A percentile compares a stretch with the other conserved stretches of the same genome.
These are phyloP conservation scores for Lasiosphaeria ovina DNA, from an alignment of 495 filamentous ascomycete species.

Conservation along the genomic window DNA sequence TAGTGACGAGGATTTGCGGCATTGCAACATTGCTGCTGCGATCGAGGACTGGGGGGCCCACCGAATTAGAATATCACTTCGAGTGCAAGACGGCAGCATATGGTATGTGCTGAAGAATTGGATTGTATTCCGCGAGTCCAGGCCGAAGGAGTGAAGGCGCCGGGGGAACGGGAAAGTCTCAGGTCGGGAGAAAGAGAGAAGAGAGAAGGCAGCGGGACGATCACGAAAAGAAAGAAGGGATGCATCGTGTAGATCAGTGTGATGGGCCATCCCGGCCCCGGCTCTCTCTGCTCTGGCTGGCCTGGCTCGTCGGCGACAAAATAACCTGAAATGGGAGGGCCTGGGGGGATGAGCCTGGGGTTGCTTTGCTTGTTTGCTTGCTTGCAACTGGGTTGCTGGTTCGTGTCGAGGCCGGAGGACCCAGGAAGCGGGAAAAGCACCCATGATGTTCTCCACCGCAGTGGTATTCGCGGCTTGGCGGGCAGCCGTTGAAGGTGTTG, in stretches of 20 bases:
- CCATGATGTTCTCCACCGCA: neutral
- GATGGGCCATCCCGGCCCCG: no score
- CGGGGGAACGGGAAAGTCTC: neutral
- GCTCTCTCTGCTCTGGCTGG: no score
- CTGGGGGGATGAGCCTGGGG: neutral
- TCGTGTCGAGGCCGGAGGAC: neutral
- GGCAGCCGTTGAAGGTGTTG: conserved; percentile 9
- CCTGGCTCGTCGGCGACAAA: neutral
- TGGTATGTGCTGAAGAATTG: neutral
- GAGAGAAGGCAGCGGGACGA: neutral
- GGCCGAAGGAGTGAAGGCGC: neutral
- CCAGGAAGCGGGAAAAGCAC: neutral
- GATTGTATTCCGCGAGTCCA: neutral
- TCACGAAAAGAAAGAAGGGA: neutral
- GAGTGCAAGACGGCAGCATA: neutral
- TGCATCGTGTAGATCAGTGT: no score
- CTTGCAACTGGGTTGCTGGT: neutral
- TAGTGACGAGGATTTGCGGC: no score
- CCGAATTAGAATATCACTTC: neutral
- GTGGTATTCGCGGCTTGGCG: conserved; percentile 13
- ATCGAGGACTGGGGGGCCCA: no score
- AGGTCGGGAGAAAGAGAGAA: neutral
- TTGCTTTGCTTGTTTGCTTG: neutral
- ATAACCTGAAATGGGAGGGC: neutral
- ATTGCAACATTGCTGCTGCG: no score